Conservation (phyloP, 495 filamentous ascomycete species). For the Thermochaetoides thermophila region DNA sequence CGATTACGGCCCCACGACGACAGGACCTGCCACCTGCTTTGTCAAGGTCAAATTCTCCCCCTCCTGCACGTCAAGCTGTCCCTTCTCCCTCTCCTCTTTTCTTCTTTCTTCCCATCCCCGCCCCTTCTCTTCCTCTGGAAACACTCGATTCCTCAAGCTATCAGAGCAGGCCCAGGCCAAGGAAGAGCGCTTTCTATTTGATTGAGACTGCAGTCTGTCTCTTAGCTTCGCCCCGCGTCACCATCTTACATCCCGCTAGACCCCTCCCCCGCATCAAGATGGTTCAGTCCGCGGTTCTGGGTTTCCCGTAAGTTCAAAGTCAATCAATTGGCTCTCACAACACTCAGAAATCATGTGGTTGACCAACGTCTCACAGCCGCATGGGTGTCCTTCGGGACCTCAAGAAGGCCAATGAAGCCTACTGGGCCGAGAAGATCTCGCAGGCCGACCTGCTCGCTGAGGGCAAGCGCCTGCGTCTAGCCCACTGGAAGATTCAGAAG, state of each 20-base stretch:
- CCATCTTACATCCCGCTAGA: slow-evolving; percentile 5
- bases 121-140: slow-evolving; percentile 6
- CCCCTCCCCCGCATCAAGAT: slow-evolving; percentile 36
- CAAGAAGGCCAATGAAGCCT: slow-evolving; percentile 97
- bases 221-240: too few relatives aligned
- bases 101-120: slow-evolving; percentile 3
- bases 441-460: slow-evolving; percentile 76
- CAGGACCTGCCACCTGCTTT: neutral
- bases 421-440: slow-evolving; percentile 91
- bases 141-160: slow-evolving; percentile 3
- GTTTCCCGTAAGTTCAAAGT: slow-evolving; percentile 20
- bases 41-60: slow-evolving; percentile 7
- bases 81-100: slow-evolving; percentile 5
- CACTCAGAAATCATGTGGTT: slow-evolving; percentile 51
- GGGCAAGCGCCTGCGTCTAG: slow-evolving; percentile 88
- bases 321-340: neutral
- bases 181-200: slow-evolving; percentile 4
- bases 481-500: slow-evolving; percentile 99
- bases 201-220: too few relatives aligned
- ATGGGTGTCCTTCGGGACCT: slow-evolving; percentile 97
- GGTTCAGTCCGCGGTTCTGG: slow-evolving; percentile 50
- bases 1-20: slow-evolving; percentile 12
- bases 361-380: slow-evolving; percentile 32
- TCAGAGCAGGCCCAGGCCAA: slow-evolving; percentile 5
- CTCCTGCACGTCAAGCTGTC: slow-evolving; percentile 6